These are phyloP conservation scores for Colletotrichum sp. DNA, from an alignment of 2,329 filamentous ascomycete species.

Conservation along the genomic window DNA sequence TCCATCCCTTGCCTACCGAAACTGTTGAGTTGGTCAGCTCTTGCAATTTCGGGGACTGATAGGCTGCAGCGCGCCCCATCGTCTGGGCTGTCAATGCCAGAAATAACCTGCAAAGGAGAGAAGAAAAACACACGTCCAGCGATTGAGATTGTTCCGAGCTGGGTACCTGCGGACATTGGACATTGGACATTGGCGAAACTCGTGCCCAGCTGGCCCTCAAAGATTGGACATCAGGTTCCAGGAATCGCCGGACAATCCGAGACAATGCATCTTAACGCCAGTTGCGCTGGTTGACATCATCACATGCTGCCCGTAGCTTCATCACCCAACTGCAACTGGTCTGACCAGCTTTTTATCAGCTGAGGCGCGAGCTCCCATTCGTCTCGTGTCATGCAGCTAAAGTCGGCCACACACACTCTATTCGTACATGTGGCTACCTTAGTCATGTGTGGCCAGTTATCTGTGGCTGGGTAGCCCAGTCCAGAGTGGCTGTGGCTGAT, in stretches of 20 bases:
- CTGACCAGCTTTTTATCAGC: not conserved
- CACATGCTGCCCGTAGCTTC: not conserved
- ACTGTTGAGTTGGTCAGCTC: slow-evolving; percentile 5
- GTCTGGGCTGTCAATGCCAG: not conserved
- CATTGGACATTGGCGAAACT: not conserved
- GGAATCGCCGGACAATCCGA: not conserved
- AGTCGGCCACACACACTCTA: not conserved
- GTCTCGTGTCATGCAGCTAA: not conserved
- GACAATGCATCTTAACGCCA: not conserved
- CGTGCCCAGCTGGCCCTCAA: not conserved
- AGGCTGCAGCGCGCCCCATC: not conserved
- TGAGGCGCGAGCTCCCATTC: not conserved
- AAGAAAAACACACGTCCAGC: not conserved
- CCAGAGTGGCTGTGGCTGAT: not conserved
- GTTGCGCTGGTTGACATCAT: slow-evolving; percentile 16
- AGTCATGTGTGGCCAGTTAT: not conserved
- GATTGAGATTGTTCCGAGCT: not conserved
- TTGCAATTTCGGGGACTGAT: not conserved
- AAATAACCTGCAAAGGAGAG: not conserved
- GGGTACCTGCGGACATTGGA: not conserved
- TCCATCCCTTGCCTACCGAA: slow-evolving; percentile 2
- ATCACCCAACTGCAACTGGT: not conserved
- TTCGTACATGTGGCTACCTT: too few species aligned
- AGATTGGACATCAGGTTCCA: not conserved
- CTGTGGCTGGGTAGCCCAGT: not conserved